A percentile compares a stretch with the other conserved stretches of the same genome.
phyloP scores from a whole-genome alignment of 1,139 yeast species.

The Geotrichum citri-aurantii region DNA sequence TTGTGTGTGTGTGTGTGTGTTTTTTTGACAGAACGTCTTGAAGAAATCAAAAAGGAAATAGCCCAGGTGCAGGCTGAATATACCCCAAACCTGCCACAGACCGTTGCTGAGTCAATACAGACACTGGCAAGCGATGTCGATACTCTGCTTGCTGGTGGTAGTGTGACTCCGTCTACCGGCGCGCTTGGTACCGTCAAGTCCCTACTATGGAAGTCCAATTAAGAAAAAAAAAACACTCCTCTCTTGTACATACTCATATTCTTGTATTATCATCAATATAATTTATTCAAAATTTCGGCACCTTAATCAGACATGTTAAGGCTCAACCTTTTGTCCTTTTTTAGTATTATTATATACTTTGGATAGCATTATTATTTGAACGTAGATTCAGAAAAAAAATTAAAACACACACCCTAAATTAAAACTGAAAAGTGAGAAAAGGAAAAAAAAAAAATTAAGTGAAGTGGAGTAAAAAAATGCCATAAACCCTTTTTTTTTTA shows the following conservation, averaged over 20 bases:
- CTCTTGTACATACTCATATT: no score
- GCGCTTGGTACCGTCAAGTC: neutral
- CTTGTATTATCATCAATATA: no score
- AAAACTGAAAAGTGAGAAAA: neutral
- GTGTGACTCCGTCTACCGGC: neutral
- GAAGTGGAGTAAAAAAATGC: neutral
- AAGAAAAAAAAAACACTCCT: no score
- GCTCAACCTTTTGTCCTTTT: no score
- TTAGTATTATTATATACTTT: no score
- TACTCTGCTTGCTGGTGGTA: neutral
- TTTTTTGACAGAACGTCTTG: neutral
- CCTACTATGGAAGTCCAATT: neutral
- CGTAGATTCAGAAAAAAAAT: no score
- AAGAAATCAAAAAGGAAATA: neutral
- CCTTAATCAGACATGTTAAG: no score
- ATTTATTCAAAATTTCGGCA: no score
- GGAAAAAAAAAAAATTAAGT: neutral
- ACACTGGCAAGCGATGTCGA: neutral
- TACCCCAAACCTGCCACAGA: neutral
- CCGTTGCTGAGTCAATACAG: neutral
- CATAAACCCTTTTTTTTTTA: neutral
- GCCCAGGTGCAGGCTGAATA: neutral
- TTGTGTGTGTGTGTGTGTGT: no score
- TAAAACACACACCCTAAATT: no score
- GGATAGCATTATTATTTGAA: no score